phyloP scores from a whole-genome alignment of 768 basidiomycete genomes.

The Porpolomopsis calyptriformis region DNA sequence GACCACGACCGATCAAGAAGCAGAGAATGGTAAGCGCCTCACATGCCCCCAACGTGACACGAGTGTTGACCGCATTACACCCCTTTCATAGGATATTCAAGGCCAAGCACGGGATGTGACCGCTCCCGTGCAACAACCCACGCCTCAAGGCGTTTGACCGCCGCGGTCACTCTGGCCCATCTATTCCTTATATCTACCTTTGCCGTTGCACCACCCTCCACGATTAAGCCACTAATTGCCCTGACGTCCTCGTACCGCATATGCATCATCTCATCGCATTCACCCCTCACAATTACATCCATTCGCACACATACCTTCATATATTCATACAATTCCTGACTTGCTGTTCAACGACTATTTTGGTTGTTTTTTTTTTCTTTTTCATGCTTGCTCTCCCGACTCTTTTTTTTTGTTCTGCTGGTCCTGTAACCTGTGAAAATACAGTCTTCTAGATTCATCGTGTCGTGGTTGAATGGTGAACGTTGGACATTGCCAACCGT shows the following conservation, averaged over 20 bases:
- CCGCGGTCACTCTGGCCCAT: neutral
- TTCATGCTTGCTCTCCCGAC: too few species aligned
- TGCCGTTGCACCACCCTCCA: neutral
- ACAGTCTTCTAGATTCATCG: too few species aligned
- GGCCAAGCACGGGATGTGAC: conserved; percentile 51
- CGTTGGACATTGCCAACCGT: neutral
- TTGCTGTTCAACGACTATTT: neutral
- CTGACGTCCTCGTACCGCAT: neutral
- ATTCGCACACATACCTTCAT: conserved; percentile 1
- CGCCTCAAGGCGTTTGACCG: conserved; percentile 53
- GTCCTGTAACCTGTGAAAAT: too few species aligned
- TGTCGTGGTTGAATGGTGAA: too few species aligned
- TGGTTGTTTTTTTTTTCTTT: too few species aligned
- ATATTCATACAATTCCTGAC: too few species aligned
- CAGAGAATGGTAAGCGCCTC: conserved; percentile 51
- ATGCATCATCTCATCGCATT: neutral
- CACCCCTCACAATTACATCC: too few species aligned
- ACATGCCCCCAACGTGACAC: conserved; percentile 4
- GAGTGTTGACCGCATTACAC: neutral
- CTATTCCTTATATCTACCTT: neutral
- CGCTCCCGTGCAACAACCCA: conserved; percentile 56
- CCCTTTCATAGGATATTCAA: conserved; percentile 40
- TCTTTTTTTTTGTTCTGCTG: too few species aligned
- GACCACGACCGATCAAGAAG: conserved; percentile 67
- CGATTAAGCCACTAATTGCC: neutral